Evolutionary conservation across 1,139 yeast species (phyloP), one percentile per base, ranked within the genome.

Genomic region (Kodamaea suecica): DNA sequence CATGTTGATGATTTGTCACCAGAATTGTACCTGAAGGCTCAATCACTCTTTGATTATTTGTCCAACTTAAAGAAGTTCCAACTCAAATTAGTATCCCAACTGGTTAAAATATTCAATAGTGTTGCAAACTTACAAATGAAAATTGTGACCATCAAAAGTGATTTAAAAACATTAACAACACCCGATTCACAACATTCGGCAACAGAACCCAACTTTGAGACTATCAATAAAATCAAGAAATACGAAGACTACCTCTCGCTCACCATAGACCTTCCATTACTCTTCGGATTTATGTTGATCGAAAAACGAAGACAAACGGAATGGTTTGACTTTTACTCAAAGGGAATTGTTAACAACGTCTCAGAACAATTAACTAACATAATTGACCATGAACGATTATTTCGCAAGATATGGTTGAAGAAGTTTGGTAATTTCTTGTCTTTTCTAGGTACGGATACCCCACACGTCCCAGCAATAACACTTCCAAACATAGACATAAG

Each of bases 251-350:
- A 63, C 36, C 53, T 77, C 10, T 70, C 80, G 1, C 50, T 73
- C 11, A 80, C 86, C 2, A 71, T 80, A 12, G 96, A 87, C 52
- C 55, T 88, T 34, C 97, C 97, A 0, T 61, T 86, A 27, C 60
- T 87, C 1, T 86, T 85, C 53, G 97, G 97, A 1, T 73, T 84
- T 19, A 70, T 80, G 53, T 53, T 86, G 16, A 73, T 88, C 29
- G 96, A 90, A 49, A 69, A 67, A 32, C 59, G 84, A 37, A 71
- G 95, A 35, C 80, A 92, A 42, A 63, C 64, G 29, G 79, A 78
- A 43, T 86, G 95, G 94, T 63, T 71, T 17, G 70, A 70, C 33
- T 68, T 67, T 42, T 74, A 74, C 33, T 57, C 83, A 28, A 70
- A 71, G 37, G 70, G 72, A 1, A 53, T 77, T 1, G 71, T 73